Conservation (phyloP, 495 filamentous ascomycete genomes). For the Aspergillus egyptiacus region DNA sequence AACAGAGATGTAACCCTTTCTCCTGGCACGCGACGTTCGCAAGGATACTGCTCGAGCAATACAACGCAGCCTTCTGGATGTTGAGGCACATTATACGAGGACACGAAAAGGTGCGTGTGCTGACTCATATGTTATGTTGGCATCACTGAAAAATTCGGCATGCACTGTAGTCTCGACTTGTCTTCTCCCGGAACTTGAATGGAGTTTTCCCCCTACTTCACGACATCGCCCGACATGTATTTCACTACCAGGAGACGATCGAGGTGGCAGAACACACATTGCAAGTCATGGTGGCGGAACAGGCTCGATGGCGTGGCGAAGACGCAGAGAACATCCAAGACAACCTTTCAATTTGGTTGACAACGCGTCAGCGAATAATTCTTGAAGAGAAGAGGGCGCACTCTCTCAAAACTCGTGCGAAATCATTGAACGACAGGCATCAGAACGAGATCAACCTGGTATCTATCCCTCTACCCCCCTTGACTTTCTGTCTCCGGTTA, state of each 20-base stretch:
- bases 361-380: slow-evolving; percentile 14
- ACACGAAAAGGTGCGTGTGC: slow-evolving; percentile 8
- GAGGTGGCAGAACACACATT: slow-evolving; percentile 34
- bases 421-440: slow-evolving; percentile 27
- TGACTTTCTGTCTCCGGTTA: slow-evolving; percentile 12
- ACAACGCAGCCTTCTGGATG: slow-evolving; percentile 12
- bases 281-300: slow-evolving; percentile 28
- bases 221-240: slow-evolving; percentile 44
- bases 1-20: slow-evolving; percentile 9
- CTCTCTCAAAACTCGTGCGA: slow-evolving; percentile 17
- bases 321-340: neutral
- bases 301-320: slow-evolving; percentile 17
- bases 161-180: neutral
- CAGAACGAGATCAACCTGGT: slow-evolving; percentile 43
- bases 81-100: slow-evolving; percentile 11
- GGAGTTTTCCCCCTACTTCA: slow-evolving; percentile 19
- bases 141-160: neutral
- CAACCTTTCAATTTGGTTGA: slow-evolving; percentile 1
- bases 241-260: slow-evolving; percentile 42
- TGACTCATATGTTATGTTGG: neutral
- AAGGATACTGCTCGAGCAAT: neutral
- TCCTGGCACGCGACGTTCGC: slow-evolving; percentile 14
- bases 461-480: neutral
- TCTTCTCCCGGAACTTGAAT: neutral
- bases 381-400: slow-evolving; percentile 16